Base-by-base conservation (phyloP, 2,329 filamentous ascomycete species). In the Drechmeria coniospora region DNA sequence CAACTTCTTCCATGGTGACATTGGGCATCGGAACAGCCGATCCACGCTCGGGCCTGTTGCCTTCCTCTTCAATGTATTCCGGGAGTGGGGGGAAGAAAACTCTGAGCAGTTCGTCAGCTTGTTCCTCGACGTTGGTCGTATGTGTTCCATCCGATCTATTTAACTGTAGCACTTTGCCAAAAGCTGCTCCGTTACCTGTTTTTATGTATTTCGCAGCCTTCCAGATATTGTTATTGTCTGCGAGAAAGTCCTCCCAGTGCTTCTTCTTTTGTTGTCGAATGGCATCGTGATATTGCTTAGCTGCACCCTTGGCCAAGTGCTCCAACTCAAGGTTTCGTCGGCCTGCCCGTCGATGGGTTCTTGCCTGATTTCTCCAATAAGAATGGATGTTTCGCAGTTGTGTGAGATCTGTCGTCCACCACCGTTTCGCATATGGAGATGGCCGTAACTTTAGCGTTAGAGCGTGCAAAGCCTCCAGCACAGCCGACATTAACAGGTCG, bases 341-440 rank as follows among this genome's bases (percentile, higher is more conserved):
- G 7, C 18, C 18, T 20, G 7, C 18, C 7, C 18, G 18, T 20
- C 18, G 7, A 6, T 7, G 10, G 7, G 18, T 10, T 10, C 18
- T 20, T 10, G 18, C 18, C 7, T 10, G 18, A 10, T 20, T 10
- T 10, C 18, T 20, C 18, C 18, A 20, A 20, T 20, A 20, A n/a
- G n/a, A n/a, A n/a, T 49, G 39, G 16, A 45, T 38, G 16, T 28
- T 29, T 8, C 38, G 41, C 4, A 50, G 37, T 26, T 45, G 34
- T 13, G 40, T 47, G 1, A 49, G 36, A 26, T 49, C 40, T 5
- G 27, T 32, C 9, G 37, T 43, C 43, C 39, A 50, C 43, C 37
- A 51, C 22, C 44, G 33, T 31, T 49, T 49, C 20, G 37, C 35
- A 28, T 47, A 43, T 11, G 29, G 33, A 13, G 37, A 43, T 23